Conservation (phyloP, 805 yeast genomes). For the Zygosaccharomyces bailii region DNA sequence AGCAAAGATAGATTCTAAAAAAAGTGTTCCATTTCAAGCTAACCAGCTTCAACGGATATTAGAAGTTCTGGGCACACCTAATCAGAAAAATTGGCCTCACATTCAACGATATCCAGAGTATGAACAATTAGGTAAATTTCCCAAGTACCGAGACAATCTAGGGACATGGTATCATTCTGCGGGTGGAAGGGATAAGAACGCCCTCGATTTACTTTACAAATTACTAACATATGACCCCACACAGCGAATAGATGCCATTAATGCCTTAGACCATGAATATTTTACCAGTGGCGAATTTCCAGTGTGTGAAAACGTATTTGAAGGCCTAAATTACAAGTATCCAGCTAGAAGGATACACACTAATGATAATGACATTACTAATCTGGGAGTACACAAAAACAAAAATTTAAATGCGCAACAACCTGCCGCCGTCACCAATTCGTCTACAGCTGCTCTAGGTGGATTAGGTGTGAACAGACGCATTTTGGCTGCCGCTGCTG, state of each 20-base stretch:
- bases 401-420: slow-evolving; percentile 23
- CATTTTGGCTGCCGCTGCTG: slow-evolving; percentile 39
- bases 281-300: slow-evolving; percentile 61
- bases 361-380: slow-evolving; percentile 75
- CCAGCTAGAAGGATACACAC: slow-evolving; percentile 85
- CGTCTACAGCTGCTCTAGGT: slow-evolving; percentile 29
- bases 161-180: slow-evolving; percentile 82
- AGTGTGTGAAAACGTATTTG: slow-evolving; percentile 75
- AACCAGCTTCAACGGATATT: slow-evolving; percentile 87
- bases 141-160: slow-evolving; percentile 52
- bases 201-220: slow-evolving; percentile 59
- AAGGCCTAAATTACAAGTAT: slow-evolving; percentile 65
- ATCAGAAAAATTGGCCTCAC: slow-evolving; percentile 71
- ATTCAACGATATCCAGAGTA: slow-evolving; percentile 82
- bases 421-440: slow-evolving; percentile 18
- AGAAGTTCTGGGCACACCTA: slow-evolving; percentile 92
- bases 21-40: slow-evolving; percentile 89
- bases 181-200: slow-evolving; percentile 68
- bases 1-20: slow-evolving; percentile 90
- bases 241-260: slow-evolving; percentile 70
- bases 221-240: slow-evolving; percentile 82
- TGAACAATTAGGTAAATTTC: slow-evolving; percentile 57
- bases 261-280: slow-evolving; percentile 73
- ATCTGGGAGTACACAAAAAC: slow-evolving; percentile 24
- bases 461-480: slow-evolving; percentile 37